Base-by-base conservation (phyloP, 768 basidiomycete species). In the Strobilomyces confusus region DNA sequence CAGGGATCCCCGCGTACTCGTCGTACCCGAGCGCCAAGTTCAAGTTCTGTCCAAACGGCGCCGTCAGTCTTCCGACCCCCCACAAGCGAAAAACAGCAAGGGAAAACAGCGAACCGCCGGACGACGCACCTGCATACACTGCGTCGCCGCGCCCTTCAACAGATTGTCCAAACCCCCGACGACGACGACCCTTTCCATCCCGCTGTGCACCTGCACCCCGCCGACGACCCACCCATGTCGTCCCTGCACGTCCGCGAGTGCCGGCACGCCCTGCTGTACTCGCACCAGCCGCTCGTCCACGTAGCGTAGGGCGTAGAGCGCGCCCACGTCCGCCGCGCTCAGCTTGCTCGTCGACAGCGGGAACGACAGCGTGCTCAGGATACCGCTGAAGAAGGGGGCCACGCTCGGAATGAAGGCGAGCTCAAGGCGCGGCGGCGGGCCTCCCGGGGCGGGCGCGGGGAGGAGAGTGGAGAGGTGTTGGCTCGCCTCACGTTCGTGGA, bases 121-220 rank as follows among this genome's bases (percentile, higher is more conserved):
- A 13, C 36, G n/a, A 72, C 84, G 19, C 47, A 92, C 91, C 80
- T 95, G 94, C 57, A 99, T 67, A 69, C 95, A 98, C 70, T 99
- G 97, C n/a, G 95, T 98, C 17, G 97, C 97, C 46, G 97, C 97
- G 8, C 97, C 97, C 71, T 99, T 99, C 57, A 99, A 77, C 52
- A 99, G 73, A 73, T 99, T 99, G 67, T 99, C 97, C 63, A 99
- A 72, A 0, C 94, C 94, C 45, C 92, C 95, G 22, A 95, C 92
- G n/a, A 98, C 81, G 20, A 98, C 97, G 12, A 90, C 97, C 48
- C 97, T 77, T 66, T 92, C 89, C 1, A 92, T 90, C 41, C 81
- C 82, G 58, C 84, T 87, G 66, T 95, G 92, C 23, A 97, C 88
- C 73, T 98, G 95, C 70, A 94, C 84, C 4, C 97, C 95, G 51